Evolutionary conservation across 108 stramenopile species (phyloP).

Genomic region (Cylindrotheca closterium): DNA sequence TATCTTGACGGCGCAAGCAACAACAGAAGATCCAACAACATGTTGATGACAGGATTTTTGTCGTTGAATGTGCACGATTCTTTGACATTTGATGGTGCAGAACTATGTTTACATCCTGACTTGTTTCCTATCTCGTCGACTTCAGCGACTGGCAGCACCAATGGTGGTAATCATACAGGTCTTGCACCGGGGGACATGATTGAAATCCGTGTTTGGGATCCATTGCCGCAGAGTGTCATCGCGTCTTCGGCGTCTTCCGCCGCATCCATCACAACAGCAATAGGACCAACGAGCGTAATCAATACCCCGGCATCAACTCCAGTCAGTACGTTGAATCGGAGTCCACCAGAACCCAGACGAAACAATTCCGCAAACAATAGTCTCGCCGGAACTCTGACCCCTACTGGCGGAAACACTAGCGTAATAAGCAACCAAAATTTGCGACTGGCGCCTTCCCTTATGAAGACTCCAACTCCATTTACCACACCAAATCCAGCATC

Average conservation of each 20-base stretch:
- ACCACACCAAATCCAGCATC: neutral
- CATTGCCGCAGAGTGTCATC: constrained; percentile 31
- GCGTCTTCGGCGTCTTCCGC: too few relatives aligned
- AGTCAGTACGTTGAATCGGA: neutral
- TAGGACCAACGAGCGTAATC: neutral
- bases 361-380: neutral
- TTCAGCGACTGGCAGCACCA: neutral
- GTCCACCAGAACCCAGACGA: neutral
- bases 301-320: neutral
- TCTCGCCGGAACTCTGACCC: neutral
- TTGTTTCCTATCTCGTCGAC: constrained; percentile 40
- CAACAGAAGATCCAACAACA: too few relatives aligned
- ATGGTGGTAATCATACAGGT: neutral
- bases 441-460: neutral
- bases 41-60: constrained; percentile 35
- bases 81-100: constrained; percentile 77
- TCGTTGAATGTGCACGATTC: constrained; percentile 84
- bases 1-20: too few relatives aligned
- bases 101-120: constrained; percentile 83
- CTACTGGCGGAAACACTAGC: too few relatives aligned
- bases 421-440: neutral
- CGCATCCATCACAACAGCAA: too few relatives aligned
- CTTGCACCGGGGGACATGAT: constrained; percentile 64
- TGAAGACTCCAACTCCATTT: neutral
- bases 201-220: constrained; percentile 85